Conservation (phyloP, 2,329 filamentous ascomycete genomes). For the Cladophialophora yegresii region DNA sequence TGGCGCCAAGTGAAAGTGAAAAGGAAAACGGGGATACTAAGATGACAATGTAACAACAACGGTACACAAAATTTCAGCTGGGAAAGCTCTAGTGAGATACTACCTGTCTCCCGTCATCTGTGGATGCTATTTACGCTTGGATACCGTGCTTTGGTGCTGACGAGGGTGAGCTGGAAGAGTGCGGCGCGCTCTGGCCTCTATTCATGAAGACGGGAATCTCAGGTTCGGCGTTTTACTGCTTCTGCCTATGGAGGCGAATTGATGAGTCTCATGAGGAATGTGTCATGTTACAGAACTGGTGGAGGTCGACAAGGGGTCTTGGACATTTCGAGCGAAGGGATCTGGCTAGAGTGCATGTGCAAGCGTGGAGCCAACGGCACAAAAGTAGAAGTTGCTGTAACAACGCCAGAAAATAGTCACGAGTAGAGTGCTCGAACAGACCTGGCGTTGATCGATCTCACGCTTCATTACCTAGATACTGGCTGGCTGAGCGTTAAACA, state of each 20-base stretch:
- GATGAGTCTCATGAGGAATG: constrained; percentile 7
- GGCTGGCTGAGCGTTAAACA: background rate
- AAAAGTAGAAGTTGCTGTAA: constrained; percentile 3
- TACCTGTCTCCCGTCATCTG: background rate
- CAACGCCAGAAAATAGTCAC: background rate
- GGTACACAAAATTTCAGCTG: constrained; percentile 5
- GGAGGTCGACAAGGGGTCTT: background rate
- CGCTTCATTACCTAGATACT: background rate
- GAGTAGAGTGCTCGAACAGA: background rate
- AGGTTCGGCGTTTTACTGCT: background rate
- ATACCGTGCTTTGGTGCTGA: background rate
- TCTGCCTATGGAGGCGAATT: background rate
- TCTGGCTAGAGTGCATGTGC: background rate
- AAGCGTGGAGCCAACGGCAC: background rate
- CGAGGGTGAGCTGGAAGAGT: background rate
- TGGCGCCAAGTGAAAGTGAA: constrained; percentile 7
- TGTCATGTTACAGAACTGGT: constrained; percentile 2
- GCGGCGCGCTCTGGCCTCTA: background rate
- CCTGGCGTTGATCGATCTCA: background rate
- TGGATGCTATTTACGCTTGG: constrained; percentile 1
- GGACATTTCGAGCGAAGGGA: background rate
- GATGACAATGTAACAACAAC: constrained; percentile 21
- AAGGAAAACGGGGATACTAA: constrained; percentile 8
- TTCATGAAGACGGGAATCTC: background rate
- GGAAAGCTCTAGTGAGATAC: background rate